Evolutionary conservation across 495 filamentous ascomycete genomes (phyloP).

Genomic region (Sporormia fimetaria): DNA sequence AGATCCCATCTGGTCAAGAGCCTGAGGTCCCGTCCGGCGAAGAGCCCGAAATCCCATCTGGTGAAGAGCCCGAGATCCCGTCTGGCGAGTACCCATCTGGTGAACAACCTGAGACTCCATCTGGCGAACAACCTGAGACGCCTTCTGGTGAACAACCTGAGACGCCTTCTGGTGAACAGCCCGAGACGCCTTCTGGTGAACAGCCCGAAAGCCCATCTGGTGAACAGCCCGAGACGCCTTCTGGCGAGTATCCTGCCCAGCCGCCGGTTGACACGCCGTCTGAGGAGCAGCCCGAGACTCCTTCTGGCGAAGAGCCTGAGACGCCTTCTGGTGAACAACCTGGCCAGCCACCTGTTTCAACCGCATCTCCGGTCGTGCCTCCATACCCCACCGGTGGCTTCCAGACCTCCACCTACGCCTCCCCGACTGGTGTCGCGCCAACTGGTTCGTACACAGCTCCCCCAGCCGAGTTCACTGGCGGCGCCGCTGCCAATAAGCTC

Average conservation of each 20-base stretch:
- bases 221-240: too few relatives aligned
- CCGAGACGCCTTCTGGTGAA: background rate
- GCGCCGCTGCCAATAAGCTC: background rate
- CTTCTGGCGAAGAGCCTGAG: background rate
- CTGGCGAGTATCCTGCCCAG: too few relatives aligned
- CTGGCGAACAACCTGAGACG: background rate
- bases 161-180: background rate
- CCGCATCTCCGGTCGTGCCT: background rate
- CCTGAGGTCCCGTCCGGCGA: background rate
- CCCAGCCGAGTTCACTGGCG: constrained; percentile 1
- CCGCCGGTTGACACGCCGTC: background rate
- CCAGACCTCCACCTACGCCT: constrained; percentile 7
- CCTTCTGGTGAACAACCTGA: background rate
- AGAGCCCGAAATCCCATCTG: background rate
- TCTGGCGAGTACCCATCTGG: too few relatives aligned
- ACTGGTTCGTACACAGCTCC: background rate
- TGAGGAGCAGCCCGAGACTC: background rate
- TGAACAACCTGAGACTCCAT: too few relatives aligned
- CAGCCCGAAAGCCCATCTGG: background rate
- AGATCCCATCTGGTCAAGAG: background rate
- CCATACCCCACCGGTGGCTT: constrained; percentile 11
- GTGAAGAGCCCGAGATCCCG: background rate
- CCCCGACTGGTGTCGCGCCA: background rate
- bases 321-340: background rate
- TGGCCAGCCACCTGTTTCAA: background rate